Conservation (phyloP, 331 rosid species). For the Malus hybrid region DNA sequence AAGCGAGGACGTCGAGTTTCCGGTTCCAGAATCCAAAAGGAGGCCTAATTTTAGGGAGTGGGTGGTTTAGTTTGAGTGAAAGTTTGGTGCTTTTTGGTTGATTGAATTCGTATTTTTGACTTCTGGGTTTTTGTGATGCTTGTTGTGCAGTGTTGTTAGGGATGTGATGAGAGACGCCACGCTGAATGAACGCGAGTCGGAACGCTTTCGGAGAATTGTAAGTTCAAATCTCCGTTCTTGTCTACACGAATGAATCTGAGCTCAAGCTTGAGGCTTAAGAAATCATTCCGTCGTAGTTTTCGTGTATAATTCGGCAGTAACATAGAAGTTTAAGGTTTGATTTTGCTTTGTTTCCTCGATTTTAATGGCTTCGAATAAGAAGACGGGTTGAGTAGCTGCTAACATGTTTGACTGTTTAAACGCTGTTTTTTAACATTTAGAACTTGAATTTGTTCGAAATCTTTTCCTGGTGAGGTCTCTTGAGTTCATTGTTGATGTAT, state of each 20-base stretch:
- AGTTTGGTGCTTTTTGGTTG: not conserved
- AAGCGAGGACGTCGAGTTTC: constrained; percentile 2
- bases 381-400: not conserved
- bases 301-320: too few species aligned
- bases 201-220: constrained; percentile 53
- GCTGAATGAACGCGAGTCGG: constrained; percentile 22
- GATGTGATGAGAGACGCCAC: constrained; percentile 7
- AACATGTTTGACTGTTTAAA: not conserved
- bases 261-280: too few species aligned
- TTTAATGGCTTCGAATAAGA: not conserved
- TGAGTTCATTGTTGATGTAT: constrained; percentile 1
- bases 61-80: not conserved
- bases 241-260: not conserved
- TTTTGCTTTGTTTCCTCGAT: not conserved
- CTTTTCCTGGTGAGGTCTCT: not conserved
- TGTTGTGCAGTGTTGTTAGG: too few species aligned
- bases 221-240: not conserved
- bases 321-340: not conserved
- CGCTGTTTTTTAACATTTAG: too few species aligned
- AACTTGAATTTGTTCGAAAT: not conserved
- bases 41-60: constrained; percentile 8
- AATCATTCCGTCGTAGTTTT: too few species aligned
- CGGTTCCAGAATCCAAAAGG: constrained; percentile 12
- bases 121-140: constrained; percentile 14
- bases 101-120: constrained; percentile 1